phyloP scores from a whole-genome alignment of 2,329 filamentous ascomycete species.

The Fusarium bulbicola region DNA sequence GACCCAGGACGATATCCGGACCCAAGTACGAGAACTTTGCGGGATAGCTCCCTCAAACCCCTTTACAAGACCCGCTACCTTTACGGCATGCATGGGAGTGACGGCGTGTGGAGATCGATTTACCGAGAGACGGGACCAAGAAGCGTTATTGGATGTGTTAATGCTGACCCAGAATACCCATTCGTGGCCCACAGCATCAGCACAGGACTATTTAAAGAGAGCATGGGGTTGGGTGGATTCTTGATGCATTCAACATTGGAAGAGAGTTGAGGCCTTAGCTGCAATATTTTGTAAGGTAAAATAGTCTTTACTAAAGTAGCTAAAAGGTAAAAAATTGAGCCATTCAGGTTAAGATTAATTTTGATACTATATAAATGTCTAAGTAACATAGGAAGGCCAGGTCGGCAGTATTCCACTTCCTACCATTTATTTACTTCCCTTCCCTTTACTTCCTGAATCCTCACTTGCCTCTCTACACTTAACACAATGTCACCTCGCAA shows the following conservation, averaged over 20 bases:
- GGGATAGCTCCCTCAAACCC: slow-evolving; percentile 67
- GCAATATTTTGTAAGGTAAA: not conserved
- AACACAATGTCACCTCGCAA: slow-evolving; percentile 35
- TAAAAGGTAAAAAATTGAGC: rapidly evolving
- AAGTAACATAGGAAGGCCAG: not conserved
- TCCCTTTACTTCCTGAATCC: not conserved
- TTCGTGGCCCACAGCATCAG: slow-evolving; percentile 61
- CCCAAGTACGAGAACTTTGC: slow-evolving; percentile 54
- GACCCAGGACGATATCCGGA: slow-evolving; percentile 54
- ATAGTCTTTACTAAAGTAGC: too few species aligned
- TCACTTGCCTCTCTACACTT: rapidly evolving
- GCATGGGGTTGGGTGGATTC: slow-evolving; percentile 58
- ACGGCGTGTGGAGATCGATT: slow-evolving; percentile 61
- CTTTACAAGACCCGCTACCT: slow-evolving; percentile 64
- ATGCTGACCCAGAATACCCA: slow-evolving; percentile 58
- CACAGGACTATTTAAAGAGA: slow-evolving; percentile 56
- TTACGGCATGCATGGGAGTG: slow-evolving; percentile 65
- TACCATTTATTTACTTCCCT: not conserved
- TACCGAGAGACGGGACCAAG: slow-evolving; percentile 55
- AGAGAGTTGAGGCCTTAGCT: not conserved
- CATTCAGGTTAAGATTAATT: not conserved
- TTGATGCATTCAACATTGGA: not conserved
- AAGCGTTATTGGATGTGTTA: slow-evolving; percentile 58
- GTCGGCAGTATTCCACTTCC: not conserved
- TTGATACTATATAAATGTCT: rapidly evolving